Conservation (phyloP, 2,329 filamentous ascomycete species). For the Alternaria triticina region DNA sequence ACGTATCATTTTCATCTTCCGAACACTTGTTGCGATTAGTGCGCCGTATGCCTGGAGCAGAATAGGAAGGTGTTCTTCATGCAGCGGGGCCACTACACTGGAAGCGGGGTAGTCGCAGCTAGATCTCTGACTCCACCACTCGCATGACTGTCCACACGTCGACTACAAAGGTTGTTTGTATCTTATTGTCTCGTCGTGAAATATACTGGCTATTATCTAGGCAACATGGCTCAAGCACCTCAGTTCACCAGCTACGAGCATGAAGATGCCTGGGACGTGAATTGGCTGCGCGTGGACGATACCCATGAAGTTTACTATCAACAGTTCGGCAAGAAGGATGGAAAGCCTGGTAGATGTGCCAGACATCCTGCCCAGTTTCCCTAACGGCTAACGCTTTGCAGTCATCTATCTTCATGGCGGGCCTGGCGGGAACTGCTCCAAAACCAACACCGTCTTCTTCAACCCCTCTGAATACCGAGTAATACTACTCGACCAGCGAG, state of each 20-base stretch:
- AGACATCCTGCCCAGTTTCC: not conserved
- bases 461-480: constrained; percentile 54
- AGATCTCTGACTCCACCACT: constrained; percentile 5
- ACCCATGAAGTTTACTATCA: constrained; percentile 49
- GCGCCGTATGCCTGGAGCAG: not conserved
- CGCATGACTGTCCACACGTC: not conserved
- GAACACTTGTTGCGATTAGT: not conserved
- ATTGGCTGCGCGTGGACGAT: constrained; percentile 41
- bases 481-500: constrained; percentile 57
- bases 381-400: constrained; percentile 4
- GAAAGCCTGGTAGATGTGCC: constrained; percentile 44
- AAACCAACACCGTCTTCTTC: constrained; percentile 52
- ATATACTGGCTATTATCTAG: not conserved
- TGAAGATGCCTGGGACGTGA: constrained; percentile 42
- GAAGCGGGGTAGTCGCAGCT: constrained; percentile 15
- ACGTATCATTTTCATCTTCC: not conserved
- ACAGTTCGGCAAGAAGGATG: constrained; percentile 49
- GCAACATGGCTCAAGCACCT: constrained; percentile 18
- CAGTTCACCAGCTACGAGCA: constrained; percentile 39
- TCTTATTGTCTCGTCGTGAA: not conserved
- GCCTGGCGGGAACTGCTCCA: constrained; percentile 48
- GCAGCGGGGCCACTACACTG: constrained; percentile 8
- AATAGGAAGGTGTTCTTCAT: constrained; percentile 14
- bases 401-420: constrained; percentile 56
- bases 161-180: not conserved